These are phyloP conservation scores for Citeromyces matritensis DNA, from an alignment of 805 yeast genomes.

Conservation along the genomic window DNA sequence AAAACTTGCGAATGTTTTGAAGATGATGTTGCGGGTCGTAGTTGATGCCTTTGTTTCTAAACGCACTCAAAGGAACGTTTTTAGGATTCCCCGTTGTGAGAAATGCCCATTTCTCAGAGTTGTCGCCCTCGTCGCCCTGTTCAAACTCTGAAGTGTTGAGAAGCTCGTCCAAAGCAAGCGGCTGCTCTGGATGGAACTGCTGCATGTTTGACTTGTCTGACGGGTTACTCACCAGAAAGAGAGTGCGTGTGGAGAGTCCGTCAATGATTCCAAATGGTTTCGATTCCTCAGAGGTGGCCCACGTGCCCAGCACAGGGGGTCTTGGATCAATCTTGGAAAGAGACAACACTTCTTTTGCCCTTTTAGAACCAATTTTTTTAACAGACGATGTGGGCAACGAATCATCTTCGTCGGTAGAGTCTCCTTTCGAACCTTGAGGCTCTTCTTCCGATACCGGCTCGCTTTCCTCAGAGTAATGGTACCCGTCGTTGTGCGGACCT, in stretches of 20 bases:
- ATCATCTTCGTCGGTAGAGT: conserved; percentile 90
- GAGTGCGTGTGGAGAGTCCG: conserved; percentile 79
- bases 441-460: conserved; percentile 15
- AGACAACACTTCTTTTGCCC: conserved; percentile 88
- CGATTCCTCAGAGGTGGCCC: conserved; percentile 58
- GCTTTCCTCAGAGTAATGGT: conserved; percentile 15
- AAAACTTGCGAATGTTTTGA: too few relatives aligned
- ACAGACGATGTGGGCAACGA: conserved; percentile 59
- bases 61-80: conserved; percentile 76
- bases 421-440: conserved; percentile 12
- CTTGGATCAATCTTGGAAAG: conserved; percentile 73
- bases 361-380: conserved; percentile 54
- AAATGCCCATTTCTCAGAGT: conserved; percentile 3
- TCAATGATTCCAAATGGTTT: conserved; percentile 91
- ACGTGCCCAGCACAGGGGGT: conserved; percentile 87
- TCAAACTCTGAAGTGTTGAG: conserved; percentile 81
- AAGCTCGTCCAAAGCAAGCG: conserved; percentile 51
- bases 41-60: conserved; percentile 59
- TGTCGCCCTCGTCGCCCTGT: conserved; percentile 45
- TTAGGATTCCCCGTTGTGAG: conserved; percentile 12
- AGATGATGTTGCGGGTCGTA: conserved; percentile 4
- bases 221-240: conserved; percentile 16
- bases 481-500: conserved; percentile 8
- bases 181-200: background rate
- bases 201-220: background rate